Evolutionary conservation across 176 grass and related monocot genomes (phyloP), one percentile per base, ranked within the genome.

Genomic region (Aechmea fasciata): DNA sequence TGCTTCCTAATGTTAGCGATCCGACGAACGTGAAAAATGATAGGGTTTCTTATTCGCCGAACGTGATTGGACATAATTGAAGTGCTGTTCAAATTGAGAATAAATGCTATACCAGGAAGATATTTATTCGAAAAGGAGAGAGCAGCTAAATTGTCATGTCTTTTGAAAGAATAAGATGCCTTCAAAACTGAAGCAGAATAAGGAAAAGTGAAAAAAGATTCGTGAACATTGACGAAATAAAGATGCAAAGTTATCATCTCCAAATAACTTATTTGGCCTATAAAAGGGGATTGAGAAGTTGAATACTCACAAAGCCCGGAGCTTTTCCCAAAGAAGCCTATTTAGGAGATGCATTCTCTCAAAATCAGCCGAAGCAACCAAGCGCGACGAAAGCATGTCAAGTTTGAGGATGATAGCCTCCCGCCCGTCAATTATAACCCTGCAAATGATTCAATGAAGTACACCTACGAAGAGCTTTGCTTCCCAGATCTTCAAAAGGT

Each of bases 251-350:
- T 78, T 72, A 65, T 78, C 67, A 1, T 73, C 48, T 48, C 7
- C 25, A 55, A 69, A 51, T 24, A 78, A 59, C 47, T 19, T 59
- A 61, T 54, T 78, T 29, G 13, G 52, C 82, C 82, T 88, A 88
- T 88, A 85, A 84, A 78, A 84, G 67, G 65, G 75, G 71, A 18
- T 15, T 77, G n/a, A 79, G 50, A 22, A 51, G 51, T 69, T 62
- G 48, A 51, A 23, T 49, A 79, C 63, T 63, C 66, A 52, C 71
- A 64, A 57, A 66, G 64, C 64, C 65, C 53, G 3, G n/a, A 79
- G 65, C 49, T 72, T 63, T 0, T 14, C 48, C 13, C 19, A 65
- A 50, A 73, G 33, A 73, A 80, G 59, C 59, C 50, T 24, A 55
- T 13, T 59, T 55, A 68, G 19, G 49, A 68, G 51, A 73, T 73